Evolutionary conservation across 2,329 filamentous ascomycete species (phyloP).

Genomic region (Penicillium brevicompactum): DNA sequence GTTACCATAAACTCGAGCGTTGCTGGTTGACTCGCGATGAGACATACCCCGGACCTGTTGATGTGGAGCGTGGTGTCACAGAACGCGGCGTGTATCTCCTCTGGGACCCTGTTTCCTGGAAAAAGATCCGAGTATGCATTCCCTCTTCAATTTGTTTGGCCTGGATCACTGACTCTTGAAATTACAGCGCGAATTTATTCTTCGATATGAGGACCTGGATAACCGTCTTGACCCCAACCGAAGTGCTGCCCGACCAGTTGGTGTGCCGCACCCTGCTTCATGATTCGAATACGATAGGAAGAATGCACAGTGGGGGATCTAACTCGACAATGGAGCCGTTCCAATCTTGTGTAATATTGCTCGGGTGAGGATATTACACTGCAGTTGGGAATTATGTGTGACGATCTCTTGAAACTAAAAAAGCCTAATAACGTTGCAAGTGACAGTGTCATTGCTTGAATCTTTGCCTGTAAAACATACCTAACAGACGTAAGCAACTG

Average conservation of each 20-base stretch:
- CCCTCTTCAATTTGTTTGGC: background rate
- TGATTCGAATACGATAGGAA: conserved; percentile 23
- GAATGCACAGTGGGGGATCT: conserved; percentile 16
- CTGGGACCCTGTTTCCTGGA: conserved; percentile 54
- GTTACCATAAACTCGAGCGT: conserved; percentile 55
- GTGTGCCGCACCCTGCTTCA: conserved; percentile 41
- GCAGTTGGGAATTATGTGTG: conserved; percentile 24
- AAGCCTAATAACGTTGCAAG: conserved; percentile 25
- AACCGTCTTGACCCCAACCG: conserved; percentile 47
- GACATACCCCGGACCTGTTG: conserved; percentile 49
- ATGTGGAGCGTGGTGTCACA: conserved; percentile 50
- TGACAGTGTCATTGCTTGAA: background rate
- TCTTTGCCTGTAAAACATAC: background rate
- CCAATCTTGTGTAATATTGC: conserved; percentile 29
- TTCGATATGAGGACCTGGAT: conserved; percentile 53
- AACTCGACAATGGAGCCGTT: conserved; percentile 36
- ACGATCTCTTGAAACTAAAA: conserved; percentile 32
- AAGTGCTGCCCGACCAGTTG: conserved; percentile 35
- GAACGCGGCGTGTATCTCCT: conserved; percentile 55
- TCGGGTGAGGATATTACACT: conserved; percentile 28
- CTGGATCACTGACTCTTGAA: conserved; percentile 13
- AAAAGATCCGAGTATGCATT: conserved; percentile 49
- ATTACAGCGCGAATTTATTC: conserved; percentile 49
- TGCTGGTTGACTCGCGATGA: conserved; percentile 55
- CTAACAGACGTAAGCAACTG: background rate